Evolutionary conservation across 1,139 yeast species (phyloP), one percentile per base, ranked within the genome.

Genomic region (Yamadazyma triangularis): DNA sequence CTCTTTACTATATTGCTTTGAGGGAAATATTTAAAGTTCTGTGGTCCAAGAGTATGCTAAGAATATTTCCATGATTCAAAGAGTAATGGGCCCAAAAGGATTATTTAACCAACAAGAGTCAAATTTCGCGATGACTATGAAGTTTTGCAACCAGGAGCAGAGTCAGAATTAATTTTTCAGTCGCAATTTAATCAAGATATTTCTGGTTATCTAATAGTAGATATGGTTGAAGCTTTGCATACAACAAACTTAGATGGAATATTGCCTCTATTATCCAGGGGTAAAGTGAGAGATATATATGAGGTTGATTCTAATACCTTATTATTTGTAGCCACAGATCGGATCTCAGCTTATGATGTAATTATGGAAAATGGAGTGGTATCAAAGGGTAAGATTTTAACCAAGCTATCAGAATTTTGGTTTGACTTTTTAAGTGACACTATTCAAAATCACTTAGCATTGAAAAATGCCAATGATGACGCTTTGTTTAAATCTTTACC

Each of bases 291-390:
- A 58, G 99, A 91, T 51, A 85, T 91, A 42, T 91, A 93, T 51
- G 73, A 79, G 45, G 86, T 89, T n/a, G 83, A 84, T 46, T 69
- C 72, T 12, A 56, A 75, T 26, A 78, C 86, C 12, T 68, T 93
- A 28, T 70, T 93, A 36, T 93, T 91, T 51, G 95, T 91, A 30
- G 98, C 99, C 23, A 91, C 96, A 4, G 99, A 91, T 59, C 77
- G 99, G 57, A 91, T 91, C 49, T 87, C 96, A 15, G 98, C 98
- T 18, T 91, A 88, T 56, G 99, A 91, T 66, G 97, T 89, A 23
- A 86, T 89, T 35, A 87, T 91, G 95, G 69, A 72, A 50, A 91
- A 91, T 50, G 95, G 96, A 27, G 78, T 91, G 38, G 79, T 91
- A 23, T 80, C 81, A 36, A 91, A 91, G 61, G 99, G 99, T 39